A percentile compares a stretch with the other conserved stretches of the same genome.
These are phyloP conservation scores for Zoysia matrella DNA, from an alignment of 202 grass and related monocot species.

Conservation along the genomic window DNA sequence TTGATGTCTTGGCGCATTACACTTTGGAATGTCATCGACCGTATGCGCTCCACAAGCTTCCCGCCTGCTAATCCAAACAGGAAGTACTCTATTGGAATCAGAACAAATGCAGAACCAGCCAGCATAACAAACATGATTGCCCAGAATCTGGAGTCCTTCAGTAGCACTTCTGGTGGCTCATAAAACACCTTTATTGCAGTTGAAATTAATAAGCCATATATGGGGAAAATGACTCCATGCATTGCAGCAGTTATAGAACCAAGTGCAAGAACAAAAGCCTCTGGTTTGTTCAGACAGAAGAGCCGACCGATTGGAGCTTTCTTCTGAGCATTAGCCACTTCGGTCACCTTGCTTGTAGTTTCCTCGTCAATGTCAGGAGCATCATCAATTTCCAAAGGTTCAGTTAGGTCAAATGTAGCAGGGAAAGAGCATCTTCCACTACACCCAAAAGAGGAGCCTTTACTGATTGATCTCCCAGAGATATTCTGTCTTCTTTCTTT, in stretches of 20 bases:
- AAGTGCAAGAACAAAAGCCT: constrained; percentile 54
- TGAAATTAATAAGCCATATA: constrained; percentile 61
- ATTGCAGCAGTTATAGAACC: constrained; percentile 51
- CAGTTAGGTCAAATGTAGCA: constrained; percentile 38
- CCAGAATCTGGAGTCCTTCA: constrained; percentile 79
- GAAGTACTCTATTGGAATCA: constrained; percentile 62
- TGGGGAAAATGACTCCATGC: constrained; percentile 54
- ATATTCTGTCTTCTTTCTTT: constrained; percentile 48
- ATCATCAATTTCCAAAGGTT: constrained; percentile 31
- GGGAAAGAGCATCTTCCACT: constrained; percentile 49
- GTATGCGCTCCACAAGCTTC: constrained; percentile 75
- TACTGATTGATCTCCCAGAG: constrained; percentile 40
- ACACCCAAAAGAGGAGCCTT: constrained; percentile 43
- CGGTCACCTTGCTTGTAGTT: constrained; percentile 9
- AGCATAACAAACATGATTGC: constrained; percentile 65
- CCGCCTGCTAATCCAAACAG: constrained; percentile 78
- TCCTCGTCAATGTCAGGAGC: constrained; percentile 27
- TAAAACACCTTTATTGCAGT: constrained; percentile 70
- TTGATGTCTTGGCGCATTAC: constrained; percentile 78
- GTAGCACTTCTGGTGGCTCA: constrained; percentile 64
- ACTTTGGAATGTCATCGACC: constrained; percentile 65
- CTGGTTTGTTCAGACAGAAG: constrained; percentile 71
- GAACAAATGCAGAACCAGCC: constrained; percentile 36
- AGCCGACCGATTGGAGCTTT: constrained; percentile 65
- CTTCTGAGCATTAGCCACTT: constrained; percentile 31